Base-by-base conservation (phyloP, 176 grass and related monocot genomes). In the Echinochloa phyllopogon region DNA sequence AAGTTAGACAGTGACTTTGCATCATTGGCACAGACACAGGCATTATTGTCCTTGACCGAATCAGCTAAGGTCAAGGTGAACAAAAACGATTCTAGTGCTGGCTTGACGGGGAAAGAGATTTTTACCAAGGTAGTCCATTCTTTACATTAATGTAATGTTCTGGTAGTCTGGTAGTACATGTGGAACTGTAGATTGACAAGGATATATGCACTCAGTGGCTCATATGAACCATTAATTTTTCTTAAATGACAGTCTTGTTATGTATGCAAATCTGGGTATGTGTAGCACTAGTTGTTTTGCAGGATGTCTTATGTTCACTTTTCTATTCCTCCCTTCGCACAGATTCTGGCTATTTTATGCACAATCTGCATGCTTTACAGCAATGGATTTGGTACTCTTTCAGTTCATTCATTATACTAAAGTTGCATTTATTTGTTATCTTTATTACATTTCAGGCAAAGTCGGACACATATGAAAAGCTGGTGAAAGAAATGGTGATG, bases 401-500 rank as follows among this genome's bases (percentile, higher is more conserved):
- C 53, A 42, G 3, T 83, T 78, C 18, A 33, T 83, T 78, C 18
- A 33, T 45, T 47, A 63, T 69, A 53, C 36, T 79, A 45, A 94
- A 55, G 23, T 47, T 78, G 61, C 41, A 11, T 92, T n/a, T 23
- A 38, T 77, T 50, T 33, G 29, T 76, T 75, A 42, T 55, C 18
- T 17, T 67, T 71, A 56, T 55, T 80, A 33, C 21, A 45, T 55
- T 56, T 59, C 86, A 93, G 92, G 87, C 83, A 61, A 86, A 89
- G 68, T 76, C 93, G 60, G 91, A 95, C 55, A 66, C 89, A 53
- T 95, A 95, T 75, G 96, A 94, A 65, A 95, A 98, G 91, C 73
- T 98, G 79, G 93, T 98, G 36, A 98, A 92, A 90, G 92, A 95
- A 64, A 93, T 95, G 85, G 91, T 91, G 21, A 90, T 93, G 87